A percentile compares a stretch with the other conserved stretches of the same genome.
phyloP scores from a whole-genome alignment of 768 basidiomycete species.

The Astraeus odoratus region DNA sequence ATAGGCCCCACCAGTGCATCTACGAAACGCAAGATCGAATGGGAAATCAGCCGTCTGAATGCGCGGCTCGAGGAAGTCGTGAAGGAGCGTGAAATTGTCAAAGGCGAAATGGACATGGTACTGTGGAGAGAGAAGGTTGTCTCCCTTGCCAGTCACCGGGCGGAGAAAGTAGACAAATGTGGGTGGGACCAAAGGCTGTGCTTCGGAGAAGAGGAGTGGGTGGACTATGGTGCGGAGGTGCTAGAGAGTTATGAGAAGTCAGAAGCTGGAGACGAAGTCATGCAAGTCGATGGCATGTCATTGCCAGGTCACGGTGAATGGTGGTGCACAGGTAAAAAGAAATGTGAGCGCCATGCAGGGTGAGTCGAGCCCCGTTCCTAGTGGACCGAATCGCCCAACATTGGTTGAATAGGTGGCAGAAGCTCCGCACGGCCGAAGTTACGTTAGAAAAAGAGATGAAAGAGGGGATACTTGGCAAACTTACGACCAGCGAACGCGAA shows the following conservation, averaged over 20 bases:
- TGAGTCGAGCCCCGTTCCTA: conserved; percentile 25
- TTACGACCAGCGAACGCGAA: conserved; percentile 72
- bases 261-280: conserved; percentile 29
- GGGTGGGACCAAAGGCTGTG: conserved; percentile 88
- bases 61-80: conserved; percentile 50
- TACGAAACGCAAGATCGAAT: conserved; percentile 41
- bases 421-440: conserved; percentile 64
- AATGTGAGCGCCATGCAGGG: conserved; percentile 77
- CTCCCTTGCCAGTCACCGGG: conserved; percentile 59
- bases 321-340: conserved; percentile 75
- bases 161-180: conserved; percentile 61
- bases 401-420: conserved; percentile 59
- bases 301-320: conserved; percentile 43
- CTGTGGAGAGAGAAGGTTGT: conserved; percentile 65
- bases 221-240: conserved; percentile 57
- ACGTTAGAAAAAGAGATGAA: conserved; percentile 70
- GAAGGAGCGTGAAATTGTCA: conserved; percentile 54
- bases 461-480: conserved; percentile 55
- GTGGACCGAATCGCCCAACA: conserved; percentile 2
- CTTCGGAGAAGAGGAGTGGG: conserved; percentile 76
- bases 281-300: conserved; percentile 29
- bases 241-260: conserved; percentile 58
- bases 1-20: conserved; percentile 23
- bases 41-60: conserved; percentile 52
- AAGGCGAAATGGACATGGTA: conserved; percentile 62